A percentile compares a stretch with the other conserved stretches of the same genome.
phyloP scores from a whole-genome alignment of 2,329 filamentous ascomycete species.

The Botrytis squamosa region DNA sequence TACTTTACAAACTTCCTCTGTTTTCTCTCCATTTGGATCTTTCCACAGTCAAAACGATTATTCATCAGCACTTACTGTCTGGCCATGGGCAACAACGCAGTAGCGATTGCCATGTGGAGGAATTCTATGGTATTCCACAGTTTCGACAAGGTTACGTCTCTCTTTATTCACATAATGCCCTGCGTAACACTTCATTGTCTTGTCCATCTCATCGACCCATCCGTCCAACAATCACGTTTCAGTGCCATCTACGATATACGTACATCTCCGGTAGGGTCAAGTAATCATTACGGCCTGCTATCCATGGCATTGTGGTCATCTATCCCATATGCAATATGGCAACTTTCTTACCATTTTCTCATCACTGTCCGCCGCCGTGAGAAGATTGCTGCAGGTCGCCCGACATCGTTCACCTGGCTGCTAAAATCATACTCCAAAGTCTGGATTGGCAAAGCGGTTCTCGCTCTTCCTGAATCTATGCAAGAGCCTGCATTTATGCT shows the following conservation, averaged over 20 bases:
- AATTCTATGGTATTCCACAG: constrained; percentile 98
- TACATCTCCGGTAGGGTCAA: constrained; percentile 63
- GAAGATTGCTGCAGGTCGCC: constrained; percentile 92
- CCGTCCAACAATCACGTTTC: constrained; percentile 67
- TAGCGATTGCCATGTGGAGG: constrained; percentile 98
- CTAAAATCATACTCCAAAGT: constrained; percentile 86
- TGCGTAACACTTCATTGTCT: constrained; percentile 91
- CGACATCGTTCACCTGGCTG: constrained; percentile 97
- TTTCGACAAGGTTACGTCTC: constrained; percentile 91
- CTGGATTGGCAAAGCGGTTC: constrained; percentile 82
- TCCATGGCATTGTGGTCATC: constrained; percentile 96
- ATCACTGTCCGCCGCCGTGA: constrained; percentile 94
- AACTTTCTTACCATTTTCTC: constrained; percentile 87
- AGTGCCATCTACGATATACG: constrained; percentile 85
- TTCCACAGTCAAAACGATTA: constrained; percentile 84
- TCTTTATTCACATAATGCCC: constrained; percentile 99
- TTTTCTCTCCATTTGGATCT: constrained; percentile 81
- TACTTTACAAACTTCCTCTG: constrained; percentile 95
- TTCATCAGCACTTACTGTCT: constrained; percentile 92
- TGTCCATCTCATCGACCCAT: constrained; percentile 73
- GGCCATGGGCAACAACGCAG: constrained; percentile 92
- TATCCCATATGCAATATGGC: constrained; percentile 90
- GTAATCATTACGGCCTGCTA: constrained; percentile 73
- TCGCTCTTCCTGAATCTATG: constrained; percentile 69
- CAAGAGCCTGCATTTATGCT: constrained; percentile 94